Base-by-base conservation (phyloP, 305 asterid genomes). In the Fraxinus ornus region DNA sequence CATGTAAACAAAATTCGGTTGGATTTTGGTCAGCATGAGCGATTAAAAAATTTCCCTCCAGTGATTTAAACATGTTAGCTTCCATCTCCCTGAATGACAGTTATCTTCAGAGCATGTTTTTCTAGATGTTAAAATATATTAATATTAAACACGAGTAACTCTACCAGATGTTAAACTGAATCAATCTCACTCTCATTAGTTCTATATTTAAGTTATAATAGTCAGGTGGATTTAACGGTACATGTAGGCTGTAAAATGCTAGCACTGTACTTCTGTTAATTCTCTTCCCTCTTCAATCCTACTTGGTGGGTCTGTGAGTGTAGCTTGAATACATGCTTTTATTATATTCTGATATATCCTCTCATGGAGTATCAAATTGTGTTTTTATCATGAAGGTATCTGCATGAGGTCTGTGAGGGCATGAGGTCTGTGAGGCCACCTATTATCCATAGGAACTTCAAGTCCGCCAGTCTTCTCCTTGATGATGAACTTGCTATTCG, bases 401-500 rank as follows among this genome's bases (percentile, higher is more conserved):
- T 96, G 90, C 99, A 96, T 77, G 99, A 94, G 94, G 78, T 88
- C 83, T 93, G 97, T 80, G n/a, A n/a, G n/a, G n/a, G n/a, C n/a
- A n/a, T n/a, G n/a, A n/a, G n/a, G n/a, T n/a, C n/a, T n/a, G n/a
- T n/a, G 98, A 96, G 82, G n/a, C 99, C 99, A 21, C 91, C 98
- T 32, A 88, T 96, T 83, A 92, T 96, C 80, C 99, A 96, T 93
- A 86, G 98, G 86, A 94, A 95, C 86, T 94, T 95, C 92, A 95
- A 95, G 93, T 90, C 97, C 0, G 92, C 94, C 75, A 95, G 94
- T 88, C 92, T 95, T 83, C 97, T 95, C 83, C 97, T 95, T 26
- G 98, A 94, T 68, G 98, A 95, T 73, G 98, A 95, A 86, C 93
- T 94, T 60, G 85, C 93, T 49, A 97, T 95, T 77, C 92, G 84